A percentile compares a stretch with the other conserved stretches of the same genome.
Evolutionary conservation across 495 filamentous ascomycete species (phyloP).

Genomic region (Xylaria cubensis): DNA sequence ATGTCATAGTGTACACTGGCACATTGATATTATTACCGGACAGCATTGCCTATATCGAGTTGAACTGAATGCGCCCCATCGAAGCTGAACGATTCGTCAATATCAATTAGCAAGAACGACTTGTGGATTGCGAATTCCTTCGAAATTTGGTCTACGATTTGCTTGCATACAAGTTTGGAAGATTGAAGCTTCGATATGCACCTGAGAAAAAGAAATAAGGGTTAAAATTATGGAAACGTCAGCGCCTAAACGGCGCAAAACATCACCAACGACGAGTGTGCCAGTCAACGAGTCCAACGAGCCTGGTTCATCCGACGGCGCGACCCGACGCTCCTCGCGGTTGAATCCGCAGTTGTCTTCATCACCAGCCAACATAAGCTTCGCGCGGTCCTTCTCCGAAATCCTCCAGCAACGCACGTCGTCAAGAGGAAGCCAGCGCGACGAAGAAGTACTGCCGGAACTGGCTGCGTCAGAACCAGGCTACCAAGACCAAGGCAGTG

Average conservation of each 20-base stretch:
- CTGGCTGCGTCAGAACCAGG: slow-evolving; percentile 32
- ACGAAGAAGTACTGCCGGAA: slow-evolving; percentile 30
- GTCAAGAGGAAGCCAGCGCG: slow-evolving; percentile 41
- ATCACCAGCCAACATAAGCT: slow-evolving; percentile 69
- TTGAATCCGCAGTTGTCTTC: slow-evolving; percentile 63
- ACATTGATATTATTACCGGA: no score
- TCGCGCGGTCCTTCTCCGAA: slow-evolving; percentile 68
- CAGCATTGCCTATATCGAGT: no score
- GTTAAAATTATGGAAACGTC: slow-evolving; percentile 52
- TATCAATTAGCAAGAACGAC: background rate
- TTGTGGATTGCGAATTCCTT: background rate
- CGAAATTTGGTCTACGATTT: background rate
- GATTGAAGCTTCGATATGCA: background rate
- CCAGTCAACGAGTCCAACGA: slow-evolving; percentile 28
- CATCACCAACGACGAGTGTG: slow-evolving; percentile 50
- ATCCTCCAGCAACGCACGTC: slow-evolving; percentile 56
- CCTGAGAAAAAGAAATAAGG: background rate
- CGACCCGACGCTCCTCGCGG: slow-evolving; percentile 30
- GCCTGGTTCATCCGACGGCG: slow-evolving; percentile 35
- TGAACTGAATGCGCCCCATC: background rate
- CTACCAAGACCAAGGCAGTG: slow-evolving; percentile 10
- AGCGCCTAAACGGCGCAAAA: slow-evolving; percentile 69
- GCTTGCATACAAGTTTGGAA: background rate
- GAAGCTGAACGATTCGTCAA: background rate
- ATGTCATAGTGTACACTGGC: background rate